phyloP scores from a whole-genome alignment of 2,329 filamentous ascomycete genomes.

The Pseudocercospora fijiensis region DNA sequence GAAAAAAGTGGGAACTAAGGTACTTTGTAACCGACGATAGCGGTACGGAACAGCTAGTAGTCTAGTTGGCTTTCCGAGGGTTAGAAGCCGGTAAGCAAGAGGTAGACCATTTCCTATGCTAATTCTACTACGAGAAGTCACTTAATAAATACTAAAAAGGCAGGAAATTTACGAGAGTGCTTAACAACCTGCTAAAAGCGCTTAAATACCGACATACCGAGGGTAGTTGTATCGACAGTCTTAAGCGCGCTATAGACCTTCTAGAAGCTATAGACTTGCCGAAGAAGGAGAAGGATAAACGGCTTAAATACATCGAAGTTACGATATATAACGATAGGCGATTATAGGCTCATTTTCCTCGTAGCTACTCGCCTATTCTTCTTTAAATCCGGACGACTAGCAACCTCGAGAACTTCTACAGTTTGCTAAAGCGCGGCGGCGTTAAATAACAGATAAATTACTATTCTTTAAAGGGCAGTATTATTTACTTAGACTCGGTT shows the following conservation, averaged over 20 bases:
- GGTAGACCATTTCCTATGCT: not conserved
- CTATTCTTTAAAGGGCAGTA: no score
- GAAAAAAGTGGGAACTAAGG: no score
- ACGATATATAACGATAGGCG: not conserved
- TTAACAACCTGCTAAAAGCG: no score
- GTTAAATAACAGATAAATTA: no score
- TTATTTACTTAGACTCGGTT: not conserved
- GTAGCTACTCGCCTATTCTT: not conserved
- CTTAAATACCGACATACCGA: no score
- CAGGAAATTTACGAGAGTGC: not conserved
- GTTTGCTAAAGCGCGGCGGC: not conserved
- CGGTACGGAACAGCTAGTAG: not conserved
- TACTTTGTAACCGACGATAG: no score
- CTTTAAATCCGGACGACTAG: not conserved
- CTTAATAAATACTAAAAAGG: not conserved
- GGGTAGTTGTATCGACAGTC: no score
- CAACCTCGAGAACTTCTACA: not conserved
- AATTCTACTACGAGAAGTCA: not conserved
- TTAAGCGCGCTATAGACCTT: no score
- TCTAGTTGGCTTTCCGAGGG: not conserved
- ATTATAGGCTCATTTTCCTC: not conserved
- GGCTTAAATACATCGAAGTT: not conserved
- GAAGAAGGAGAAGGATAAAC: not conserved
- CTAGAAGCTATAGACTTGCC: no score
- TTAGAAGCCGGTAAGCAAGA: not conserved